Evolutionary conservation across 495 filamentous ascomycete genomes (phyloP).

Genomic region (Talaromyces ruber): DNA sequence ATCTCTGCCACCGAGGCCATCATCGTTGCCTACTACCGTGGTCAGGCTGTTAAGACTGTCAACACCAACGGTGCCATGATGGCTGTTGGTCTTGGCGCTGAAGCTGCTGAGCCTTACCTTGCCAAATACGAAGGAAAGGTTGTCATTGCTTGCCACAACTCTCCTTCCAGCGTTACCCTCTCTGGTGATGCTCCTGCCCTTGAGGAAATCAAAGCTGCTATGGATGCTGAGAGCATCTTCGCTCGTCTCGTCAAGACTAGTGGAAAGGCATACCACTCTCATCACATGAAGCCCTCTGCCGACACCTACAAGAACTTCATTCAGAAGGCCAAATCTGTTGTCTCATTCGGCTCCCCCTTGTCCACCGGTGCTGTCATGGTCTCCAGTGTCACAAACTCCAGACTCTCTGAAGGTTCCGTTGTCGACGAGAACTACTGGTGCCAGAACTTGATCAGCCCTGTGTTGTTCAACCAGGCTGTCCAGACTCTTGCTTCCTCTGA

Average conservation of each 20-base stretch:
- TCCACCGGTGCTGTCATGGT: neutral
- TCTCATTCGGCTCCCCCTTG: neutral
- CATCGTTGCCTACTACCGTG: conserved; percentile 20
- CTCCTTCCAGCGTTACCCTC: conserved; percentile 19
- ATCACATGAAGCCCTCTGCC: conserved; percentile 34
- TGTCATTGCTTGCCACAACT: conserved; percentile 21
- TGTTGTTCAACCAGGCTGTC: conserved; percentile 22
- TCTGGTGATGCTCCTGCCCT: conserved; percentile 16
- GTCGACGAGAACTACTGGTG: conserved; percentile 19
- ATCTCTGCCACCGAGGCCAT: conserved; percentile 14
- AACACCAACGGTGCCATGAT: conserved; percentile 12
- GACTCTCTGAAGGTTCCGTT: neutral
- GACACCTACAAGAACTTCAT: neutral
- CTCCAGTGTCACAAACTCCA: neutral
- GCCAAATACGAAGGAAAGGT: neutral
- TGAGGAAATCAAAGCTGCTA: conserved; percentile 4
- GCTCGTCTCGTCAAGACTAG: conserved; percentile 41
- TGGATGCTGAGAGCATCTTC: conserved; percentile 25
- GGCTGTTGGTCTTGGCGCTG: conserved; percentile 10
- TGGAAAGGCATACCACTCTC: conserved; percentile 47
- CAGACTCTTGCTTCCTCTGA: conserved; percentile 2
- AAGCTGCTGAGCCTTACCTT: neutral
- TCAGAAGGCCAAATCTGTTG: neutral
- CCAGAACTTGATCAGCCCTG: conserved; percentile 20
- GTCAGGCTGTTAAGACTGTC: conserved; percentile 7